phyloP scores from a whole-genome alignment of 768 basidiomycete genomes.

The Phanerochaete carnosa region DNA sequence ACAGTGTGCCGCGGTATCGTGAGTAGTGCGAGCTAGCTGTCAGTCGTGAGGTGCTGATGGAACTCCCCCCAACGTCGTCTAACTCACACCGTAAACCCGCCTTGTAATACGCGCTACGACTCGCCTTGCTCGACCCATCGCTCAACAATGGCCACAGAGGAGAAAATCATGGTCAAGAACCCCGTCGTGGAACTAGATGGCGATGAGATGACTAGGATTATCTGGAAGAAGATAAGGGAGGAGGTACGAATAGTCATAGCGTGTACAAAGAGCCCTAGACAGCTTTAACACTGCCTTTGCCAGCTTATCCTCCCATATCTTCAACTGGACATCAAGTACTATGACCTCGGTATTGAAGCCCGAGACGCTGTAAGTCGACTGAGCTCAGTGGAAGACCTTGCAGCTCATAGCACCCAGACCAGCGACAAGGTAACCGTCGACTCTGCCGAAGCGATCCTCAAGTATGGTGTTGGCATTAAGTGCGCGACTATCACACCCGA shows the following conservation, averaged over 20 bases:
- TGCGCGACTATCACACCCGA: slow-evolving; percentile 99
- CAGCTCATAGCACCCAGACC: slow-evolving; percentile 49
- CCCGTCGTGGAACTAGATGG: slow-evolving; percentile 95
- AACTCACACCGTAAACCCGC: neutral
- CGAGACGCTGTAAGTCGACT: slow-evolving; percentile 67
- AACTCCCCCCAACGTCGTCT: neutral
- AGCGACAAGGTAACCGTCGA: slow-evolving; percentile 92
- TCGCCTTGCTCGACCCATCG: neutral
- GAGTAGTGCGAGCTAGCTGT: neutral
- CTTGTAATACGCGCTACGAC: neutral
- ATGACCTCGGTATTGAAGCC: slow-evolving; percentile 92
- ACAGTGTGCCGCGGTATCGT: neutral
- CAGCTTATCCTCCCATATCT: slow-evolving; percentile 94
- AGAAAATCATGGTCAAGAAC: slow-evolving; percentile 78
- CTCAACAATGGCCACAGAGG: slow-evolving; percentile 16
- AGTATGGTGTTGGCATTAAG: slow-evolving; percentile 97
- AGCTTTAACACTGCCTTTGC: neutral
- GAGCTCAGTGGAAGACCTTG: neutral
- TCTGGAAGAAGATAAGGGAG: slow-evolving; percentile 97
- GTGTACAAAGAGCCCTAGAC: neutral
- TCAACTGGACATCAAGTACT: slow-evolving; percentile 96
- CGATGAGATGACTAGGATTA: slow-evolving; percentile 99
- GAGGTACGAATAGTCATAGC: slow-evolving; percentile 57
- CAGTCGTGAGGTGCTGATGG: neutral
- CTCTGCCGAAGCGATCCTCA: slow-evolving; percentile 89